Evolutionary conservation across 2,329 filamentous ascomycete genomes (phyloP).

Genomic region (Catunica adiposa): DNA sequence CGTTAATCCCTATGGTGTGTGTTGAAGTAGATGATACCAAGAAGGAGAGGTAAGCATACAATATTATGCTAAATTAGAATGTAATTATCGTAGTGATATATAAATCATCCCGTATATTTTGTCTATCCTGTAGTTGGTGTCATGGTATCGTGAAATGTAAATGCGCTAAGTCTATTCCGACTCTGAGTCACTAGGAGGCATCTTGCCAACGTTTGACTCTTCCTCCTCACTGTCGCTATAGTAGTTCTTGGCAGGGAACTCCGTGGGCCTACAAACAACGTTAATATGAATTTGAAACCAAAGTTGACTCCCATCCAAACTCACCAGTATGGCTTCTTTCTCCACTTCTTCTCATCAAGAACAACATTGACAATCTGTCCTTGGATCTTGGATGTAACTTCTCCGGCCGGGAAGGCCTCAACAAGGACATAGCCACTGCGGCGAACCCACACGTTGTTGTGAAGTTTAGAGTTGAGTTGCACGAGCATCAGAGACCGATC

Average conservation of each 20-base stretch:
- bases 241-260: constrained; percentile 45
- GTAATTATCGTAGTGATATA: constrained; percentile 3
- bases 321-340: constrained; percentile 77
- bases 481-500: constrained; percentile 50
- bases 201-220: constrained; percentile 64
- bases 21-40: constrained; percentile 15
- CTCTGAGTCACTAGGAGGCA: constrained; percentile 70
- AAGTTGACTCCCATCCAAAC: constrained; percentile 13
- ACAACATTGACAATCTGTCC: constrained; percentile 92
- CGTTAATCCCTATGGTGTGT: constrained; percentile 15
- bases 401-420: constrained; percentile 46
- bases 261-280: constrained; percentile 34
- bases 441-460: constrained; percentile 87
- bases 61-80: not conserved
- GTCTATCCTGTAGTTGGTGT: constrained; percentile 9
- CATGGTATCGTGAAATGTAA: constrained; percentile 18
- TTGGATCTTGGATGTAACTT: constrained; percentile 58
- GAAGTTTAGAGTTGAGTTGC: constrained; percentile 71
- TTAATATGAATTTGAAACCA: not conserved
- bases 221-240: constrained; percentile 36
- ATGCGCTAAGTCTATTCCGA: constrained; percentile 33
- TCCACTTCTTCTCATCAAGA: constrained; percentile 78
- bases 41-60: constrained; percentile 20
- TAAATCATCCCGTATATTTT: constrained; percentile 12
- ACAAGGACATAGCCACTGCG: constrained; percentile 75